Base-by-base conservation (phyloP, 352 stramenopile genomes). In the Hyaloperonospora arabidopsidis region DNA sequence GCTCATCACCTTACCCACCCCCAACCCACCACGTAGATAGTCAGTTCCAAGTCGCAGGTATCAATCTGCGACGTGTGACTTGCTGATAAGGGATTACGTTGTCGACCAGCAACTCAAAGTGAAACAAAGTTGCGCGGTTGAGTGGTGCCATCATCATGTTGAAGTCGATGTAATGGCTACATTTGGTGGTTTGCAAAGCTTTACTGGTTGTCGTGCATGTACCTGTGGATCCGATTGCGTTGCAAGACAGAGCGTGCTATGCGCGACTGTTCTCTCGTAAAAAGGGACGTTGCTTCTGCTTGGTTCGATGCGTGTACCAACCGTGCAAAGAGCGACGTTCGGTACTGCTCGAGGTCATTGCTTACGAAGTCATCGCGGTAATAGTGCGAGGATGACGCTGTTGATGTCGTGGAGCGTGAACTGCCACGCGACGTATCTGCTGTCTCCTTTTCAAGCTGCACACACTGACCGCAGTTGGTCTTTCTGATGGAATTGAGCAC, bases 201-300 rank as follows among this genome's bases (percentile, higher is more conserved):
- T 8, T n/a, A n/a, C 25, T 0, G 25, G 25, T 32, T 32, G 25
- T 32, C 25, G 25, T 44, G 38, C 15, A 8, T 1, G 38, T 23
- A 44, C 5, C 15, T 3, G 19, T 8, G 8, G 13, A 11, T 8
- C 2, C 61, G 61, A 19, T 60, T 70, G 21, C 59, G 54, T 13
- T 61, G 54, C n/a, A 67, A 69, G 19, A 74, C 43, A 11, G 57
- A 59, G 34, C 70, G 34, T 1, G 68, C 73, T 11, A 70, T 44
- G 34, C 57, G 49, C 4, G 68, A 67, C 39, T 84, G 70, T 35
- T 75, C 68, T 54, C 35, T 55, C 6, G 73, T 67, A 52, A 79
- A 45, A 34, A 65, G 47, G 35, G 72, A 67, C 11, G 74, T 84
- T n/a, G 54, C 62, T 25, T 84, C 73, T 3, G 67, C 70, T 35